A percentile compares a stretch with the other conserved stretches of the same genome.
These are phyloP conservation scores for Coleophoma crateriformis DNA, from an alignment of 2,329 filamentous ascomycete genomes.

Conservation along the genomic window DNA sequence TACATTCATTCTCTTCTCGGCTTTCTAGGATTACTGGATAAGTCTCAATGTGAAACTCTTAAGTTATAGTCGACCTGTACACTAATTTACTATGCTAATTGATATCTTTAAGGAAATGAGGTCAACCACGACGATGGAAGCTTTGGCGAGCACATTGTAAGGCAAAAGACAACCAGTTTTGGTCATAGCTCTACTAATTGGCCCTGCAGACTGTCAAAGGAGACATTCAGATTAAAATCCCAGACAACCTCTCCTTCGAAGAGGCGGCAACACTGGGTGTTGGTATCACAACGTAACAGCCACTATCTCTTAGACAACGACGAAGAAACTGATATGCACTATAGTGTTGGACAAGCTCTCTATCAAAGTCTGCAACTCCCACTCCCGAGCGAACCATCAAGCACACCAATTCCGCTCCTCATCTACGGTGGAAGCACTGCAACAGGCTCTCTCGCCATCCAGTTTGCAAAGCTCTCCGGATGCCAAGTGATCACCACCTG, in stretches of 20 bases:
- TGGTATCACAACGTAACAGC: conserved; percentile 15
- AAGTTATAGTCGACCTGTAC: too few relatives aligned
- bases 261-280: conserved; percentile 33
- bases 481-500: conserved; percentile 36
- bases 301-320: neutral
- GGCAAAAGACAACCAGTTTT: neutral
- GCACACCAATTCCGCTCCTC: conserved; percentile 34
- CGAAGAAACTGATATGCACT: conserved; percentile 19
- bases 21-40: too few relatives aligned
- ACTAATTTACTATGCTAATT: too few relatives aligned
- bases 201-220: conserved; percentile 23
- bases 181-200: neutral
- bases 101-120: conserved; percentile 20
- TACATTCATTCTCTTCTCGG: neutral
- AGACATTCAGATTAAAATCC: conserved; percentile 36
- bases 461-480: conserved; percentile 38
- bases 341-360: conserved; percentile 41
- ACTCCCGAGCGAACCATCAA: conserved; percentile 35
- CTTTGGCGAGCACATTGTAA: conserved; percentile 20
- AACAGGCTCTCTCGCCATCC: conserved; percentile 42
- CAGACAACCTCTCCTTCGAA: conserved; percentile 38
- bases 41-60: too few relatives aligned
- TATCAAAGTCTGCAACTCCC: conserved; percentile 40
- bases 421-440: conserved; percentile 47
- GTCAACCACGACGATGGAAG: conserved; percentile 34